phyloP scores from a whole-genome alignment of 768 basidiomycete species.

The Cyathus striatus region DNA sequence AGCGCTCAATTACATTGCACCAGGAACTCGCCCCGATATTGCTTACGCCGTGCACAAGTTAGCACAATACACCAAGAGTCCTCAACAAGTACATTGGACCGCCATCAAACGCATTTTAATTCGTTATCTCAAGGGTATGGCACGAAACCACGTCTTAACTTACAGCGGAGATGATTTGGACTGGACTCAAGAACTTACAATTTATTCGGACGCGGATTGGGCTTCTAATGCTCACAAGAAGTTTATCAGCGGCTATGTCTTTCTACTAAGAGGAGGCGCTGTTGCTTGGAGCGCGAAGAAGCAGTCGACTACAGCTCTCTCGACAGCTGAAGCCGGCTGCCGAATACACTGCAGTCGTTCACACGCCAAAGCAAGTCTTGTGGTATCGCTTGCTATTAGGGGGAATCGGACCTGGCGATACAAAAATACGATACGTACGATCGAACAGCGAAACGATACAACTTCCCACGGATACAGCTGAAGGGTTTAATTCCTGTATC shows the following conservation, averaged over 20 bases:
- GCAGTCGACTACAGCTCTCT: conserved; percentile 15
- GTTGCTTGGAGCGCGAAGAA: conserved; percentile 33
- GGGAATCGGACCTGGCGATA: too few relatives aligned
- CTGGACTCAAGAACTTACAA: conserved; percentile 1
- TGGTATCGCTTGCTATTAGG: too few relatives aligned
- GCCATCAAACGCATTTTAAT: conserved; percentile 31
- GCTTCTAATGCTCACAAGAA: conserved; percentile 7
- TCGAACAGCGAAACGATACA: too few relatives aligned
- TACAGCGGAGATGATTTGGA: conserved; percentile 9
- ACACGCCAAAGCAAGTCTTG: conserved; percentile 18
- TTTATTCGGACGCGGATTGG: conserved; percentile 13
- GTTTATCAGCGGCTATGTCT: conserved; percentile 17
- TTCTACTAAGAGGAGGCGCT: conserved; percentile 25
- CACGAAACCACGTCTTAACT: conserved; percentile 8
- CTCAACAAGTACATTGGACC: conserved; percentile 25
- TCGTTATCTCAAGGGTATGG: conserved; percentile 28
- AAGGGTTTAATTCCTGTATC: too few relatives aligned
- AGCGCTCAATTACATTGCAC: conserved; percentile 25
- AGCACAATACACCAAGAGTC: conserved; percentile 25
- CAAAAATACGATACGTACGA: too few relatives aligned
- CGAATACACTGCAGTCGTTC: conserved; percentile 27
- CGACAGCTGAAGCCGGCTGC: too few relatives aligned
- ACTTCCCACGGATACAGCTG: too few relatives aligned
- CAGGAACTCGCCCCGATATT: conserved; percentile 33
- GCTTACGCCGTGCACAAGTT: conserved; percentile 25